Base-by-base conservation (phyloP, 176 grass and related monocot species). In the Urochloa ruziziensis region DNA sequence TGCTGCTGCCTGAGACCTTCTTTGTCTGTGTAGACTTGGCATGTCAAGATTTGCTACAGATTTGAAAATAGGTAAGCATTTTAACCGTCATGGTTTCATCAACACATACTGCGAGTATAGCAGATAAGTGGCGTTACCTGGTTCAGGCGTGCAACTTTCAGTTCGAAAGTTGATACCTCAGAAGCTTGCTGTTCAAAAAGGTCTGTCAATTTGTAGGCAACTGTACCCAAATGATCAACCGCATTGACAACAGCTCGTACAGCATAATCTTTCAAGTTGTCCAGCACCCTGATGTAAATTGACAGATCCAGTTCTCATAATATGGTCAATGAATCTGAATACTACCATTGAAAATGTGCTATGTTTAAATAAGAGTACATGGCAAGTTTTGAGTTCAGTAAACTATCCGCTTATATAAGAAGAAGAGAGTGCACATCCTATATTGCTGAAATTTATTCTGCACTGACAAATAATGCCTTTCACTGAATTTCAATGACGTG, bases 171-270 rank as follows among this genome's bases (percentile, higher is more conserved):
- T 6, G 91, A 86, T 13, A 94, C 86, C 73, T 96, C 97, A 53
- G 80, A 87, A n/a, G 97, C 81, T 80, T 99, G 97, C 71, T 96
- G 97, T 24, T 99, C 97, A 35, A 90, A 92, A 52, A 96, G 82
- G 80, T 96, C 97, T 7, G 91, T 94, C 75, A 99, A 79, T 80
- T 99, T 99, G 90, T 86, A 99, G 25, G 97, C 97, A 43, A 99
- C 93, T 5, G 97, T 92, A 73, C 97, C 97, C 18, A 99, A 87
- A 76, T 99, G 97, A 58, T 99, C 97, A 11, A 99, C 93, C 32
- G 91, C 97, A 47, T 99, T 99, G 71, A 99, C 97, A 53, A 96
- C 87, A 0, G 97, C 97, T 49, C 90, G 80, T 27, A 96, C 84
- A 36, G 91, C 89, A 81, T 99, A 99, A 51, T 94, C 91, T 61